Base-by-base conservation (phyloP, 177 flowering plant species). In the Tripterygium wilfordii region DNA sequence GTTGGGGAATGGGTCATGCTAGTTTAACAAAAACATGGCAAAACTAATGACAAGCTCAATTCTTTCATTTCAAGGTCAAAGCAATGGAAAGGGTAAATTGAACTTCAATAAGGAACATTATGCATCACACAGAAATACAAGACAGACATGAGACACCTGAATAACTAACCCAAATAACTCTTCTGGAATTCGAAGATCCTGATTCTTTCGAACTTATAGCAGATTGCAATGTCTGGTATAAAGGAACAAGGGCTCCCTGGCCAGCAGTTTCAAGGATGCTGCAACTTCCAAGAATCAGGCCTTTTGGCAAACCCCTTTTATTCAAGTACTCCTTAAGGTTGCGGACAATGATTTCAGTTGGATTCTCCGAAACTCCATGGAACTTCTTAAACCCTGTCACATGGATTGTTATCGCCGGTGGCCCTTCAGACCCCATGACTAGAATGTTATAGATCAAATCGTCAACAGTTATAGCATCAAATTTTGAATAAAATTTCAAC, bases 341-440 rank as follows among this genome's bases (percentile, higher is more conserved):
- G 46, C 66, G 51, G n/a, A 81, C 95, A 56, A 88, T 83, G 19
- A 81, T 83, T 66, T 91, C 98, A 0, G 96, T 88, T 45, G 98
- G 98, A 56, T 88, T 91, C 54, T 88, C 89, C 2, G 92, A 60
- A 59, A 91, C 98, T 39, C 96, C 98, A 66, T 88, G 95, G 57
- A 91, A 91, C 64, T 83, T 91, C 78, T 88, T 91, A 49, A 91
- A 91, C 12, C 96, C 96, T 0, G 98, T 91, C 50, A 88, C 76
- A 60, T 91, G 85, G 41, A 91, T 50, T 23, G 75, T 81, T 32
- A 85, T 74, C 8, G 75, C 61, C 14, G 82, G 64, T 64, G 96
- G 89, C 56, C 82, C 95, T 76, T 91, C 96, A 8, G 98, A 91
- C 38, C 98, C 98, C 98, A 91, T 90, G 60, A 67, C 44, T 35